Conservation (phyloP, 805 yeast genomes). For the Kuraishia capsulata region DNA sequence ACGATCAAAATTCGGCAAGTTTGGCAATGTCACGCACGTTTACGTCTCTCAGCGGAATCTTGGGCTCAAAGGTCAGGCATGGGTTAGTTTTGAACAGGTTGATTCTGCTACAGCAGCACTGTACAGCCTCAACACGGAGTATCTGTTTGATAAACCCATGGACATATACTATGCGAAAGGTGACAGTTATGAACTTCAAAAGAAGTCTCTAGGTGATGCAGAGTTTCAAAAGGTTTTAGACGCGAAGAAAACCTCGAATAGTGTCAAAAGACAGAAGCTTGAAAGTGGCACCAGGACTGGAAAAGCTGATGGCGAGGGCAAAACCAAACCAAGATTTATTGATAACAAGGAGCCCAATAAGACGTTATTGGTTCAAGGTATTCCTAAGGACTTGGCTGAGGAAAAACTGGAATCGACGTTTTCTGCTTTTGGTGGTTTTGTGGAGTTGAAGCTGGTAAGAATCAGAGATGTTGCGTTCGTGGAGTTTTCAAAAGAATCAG, state of each 20-base stretch:
- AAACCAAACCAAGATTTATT: constrained; percentile 4
- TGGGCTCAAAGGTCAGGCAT: constrained; percentile 78
- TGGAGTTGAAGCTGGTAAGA: constrained; percentile 57
- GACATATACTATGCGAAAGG: constrained; percentile 32
- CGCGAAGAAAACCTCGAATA: constrained; percentile 2
- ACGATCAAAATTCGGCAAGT: constrained; percentile 27
- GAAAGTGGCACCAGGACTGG: constrained; percentile 3
- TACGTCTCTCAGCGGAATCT: constrained; percentile 53
- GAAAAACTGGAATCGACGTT: constrained; percentile 38
- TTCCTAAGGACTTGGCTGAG: constrained; percentile 36
- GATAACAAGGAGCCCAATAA: constrained; percentile 50
- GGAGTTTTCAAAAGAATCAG: constrained; percentile 53
- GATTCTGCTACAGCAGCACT: constrained; percentile 38
- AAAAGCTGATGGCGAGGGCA: no score
- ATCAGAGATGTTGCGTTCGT: constrained; percentile 70
- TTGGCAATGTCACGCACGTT: constrained; percentile 32
- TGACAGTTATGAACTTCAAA: constrained; percentile 30
- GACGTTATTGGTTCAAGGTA: constrained; percentile 54
- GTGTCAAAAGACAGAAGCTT: not conserved
- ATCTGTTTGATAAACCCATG: constrained; percentile 39
- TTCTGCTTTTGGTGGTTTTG: constrained; percentile 45
- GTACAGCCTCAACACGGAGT: constrained; percentile 27
- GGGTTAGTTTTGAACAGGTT: constrained; percentile 42
- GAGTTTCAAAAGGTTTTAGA: constrained; percentile 5
- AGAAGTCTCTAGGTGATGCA: constrained; percentile 8